These are phyloP conservation scores for Talaromyces rugulosus DNA, from an alignment of 2,329 filamentous ascomycete genomes.

Conservation along the genomic window DNA sequence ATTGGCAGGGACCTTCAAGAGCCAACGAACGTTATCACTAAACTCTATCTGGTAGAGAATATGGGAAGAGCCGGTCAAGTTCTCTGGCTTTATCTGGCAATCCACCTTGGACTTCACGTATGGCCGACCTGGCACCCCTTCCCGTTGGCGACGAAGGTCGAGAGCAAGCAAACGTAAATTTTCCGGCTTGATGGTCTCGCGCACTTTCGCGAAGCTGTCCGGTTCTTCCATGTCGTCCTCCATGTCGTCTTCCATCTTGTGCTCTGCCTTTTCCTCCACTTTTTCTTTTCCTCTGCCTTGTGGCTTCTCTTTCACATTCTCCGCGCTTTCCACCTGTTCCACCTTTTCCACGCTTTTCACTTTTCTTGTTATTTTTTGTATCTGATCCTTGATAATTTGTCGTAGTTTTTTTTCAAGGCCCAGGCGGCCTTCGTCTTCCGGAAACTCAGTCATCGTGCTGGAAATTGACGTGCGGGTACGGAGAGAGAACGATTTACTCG, in stretches of 20 bases:
- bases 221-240: neutral
- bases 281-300: no score
- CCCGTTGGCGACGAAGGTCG: neutral
- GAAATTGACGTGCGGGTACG: no score
- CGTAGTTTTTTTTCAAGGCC: no score
- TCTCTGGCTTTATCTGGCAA: neutral
- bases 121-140: neutral
- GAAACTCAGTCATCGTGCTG: no score
- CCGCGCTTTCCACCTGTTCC: neutral
- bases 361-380: neutral
- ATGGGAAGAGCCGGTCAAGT: neutral
- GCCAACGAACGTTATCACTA: neutral
- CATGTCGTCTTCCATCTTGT: no score
- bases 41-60: constrained; percentile 3
- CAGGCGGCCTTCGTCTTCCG: no score
- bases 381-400: no score
- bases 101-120: neutral
- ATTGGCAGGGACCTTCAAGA: neutral
- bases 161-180: neutral
- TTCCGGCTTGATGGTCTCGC: neutral
- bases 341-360: neutral
- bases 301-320: neutral
- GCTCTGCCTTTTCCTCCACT: no score
- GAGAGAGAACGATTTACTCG: no score
- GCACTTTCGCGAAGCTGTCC: neutral